A percentile compares a stretch with the other conserved stretches of the same genome.
Conservation (phyloP, 805 yeast species). For the Komagataella ulmi region DNA sequence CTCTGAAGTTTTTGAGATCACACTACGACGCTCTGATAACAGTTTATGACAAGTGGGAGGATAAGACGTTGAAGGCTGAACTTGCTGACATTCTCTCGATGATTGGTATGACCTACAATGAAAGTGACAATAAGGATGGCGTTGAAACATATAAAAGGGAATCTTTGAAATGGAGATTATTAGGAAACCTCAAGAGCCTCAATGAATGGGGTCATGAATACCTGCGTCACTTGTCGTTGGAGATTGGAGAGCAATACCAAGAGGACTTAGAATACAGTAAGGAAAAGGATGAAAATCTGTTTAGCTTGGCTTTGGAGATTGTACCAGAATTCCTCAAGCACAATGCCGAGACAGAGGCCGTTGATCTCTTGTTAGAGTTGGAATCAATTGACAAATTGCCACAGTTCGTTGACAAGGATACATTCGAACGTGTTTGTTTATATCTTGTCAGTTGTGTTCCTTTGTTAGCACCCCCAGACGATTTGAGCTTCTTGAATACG, state of each 20-base stretch:
- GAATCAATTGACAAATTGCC: constrained; percentile 78
- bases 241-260: constrained; percentile 81
- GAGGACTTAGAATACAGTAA: constrained; percentile 19
- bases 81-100: constrained; percentile 88
- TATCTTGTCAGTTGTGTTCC: constrained; percentile 97
- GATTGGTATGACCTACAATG: constrained; percentile 87
- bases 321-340: constrained; percentile 86
- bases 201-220: constrained; percentile 98
- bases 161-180: constrained; percentile 65
- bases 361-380: constrained; percentile 80
- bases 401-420: constrained; percentile 71
- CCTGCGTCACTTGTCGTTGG: constrained; percentile 88
- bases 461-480: constrained; percentile 90
- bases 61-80: constrained; percentile 29
- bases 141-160: constrained; percentile 37
- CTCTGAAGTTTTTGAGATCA: constrained; percentile 88
- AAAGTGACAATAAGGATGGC: constrained; percentile 34
- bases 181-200: constrained; percentile 32
- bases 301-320: constrained; percentile 58
- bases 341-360: constrained; percentile 98
- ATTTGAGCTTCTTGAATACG: constrained; percentile 69
- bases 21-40: constrained; percentile 58
- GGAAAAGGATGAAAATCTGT: constrained; percentile 22
- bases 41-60: constrained; percentile 57
- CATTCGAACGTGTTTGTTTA: constrained; percentile 80